Base-by-base conservation (phyloP, 768 basidiomycete genomes). In the Lactarius sanguifluus region DNA sequence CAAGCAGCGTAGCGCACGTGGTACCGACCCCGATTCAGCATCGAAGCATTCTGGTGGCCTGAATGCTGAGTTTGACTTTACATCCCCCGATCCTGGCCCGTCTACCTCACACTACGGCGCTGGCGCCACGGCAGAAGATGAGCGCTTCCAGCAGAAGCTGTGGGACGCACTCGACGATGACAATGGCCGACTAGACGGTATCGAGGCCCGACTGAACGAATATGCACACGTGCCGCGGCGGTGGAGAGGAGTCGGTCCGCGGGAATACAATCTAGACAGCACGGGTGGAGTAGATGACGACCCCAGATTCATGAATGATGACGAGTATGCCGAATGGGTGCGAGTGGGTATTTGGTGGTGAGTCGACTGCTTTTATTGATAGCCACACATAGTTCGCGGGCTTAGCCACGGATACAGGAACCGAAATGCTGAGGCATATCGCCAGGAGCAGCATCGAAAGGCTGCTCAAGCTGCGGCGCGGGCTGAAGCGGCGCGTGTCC, bases 311-410 rank as follows among this genome's bases (percentile, higher is more conserved):
- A 89, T 96, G 89, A 87, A 89, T 66, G 93, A 95, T 9, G 90
- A 95, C 70, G 88, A 92, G 66, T 96, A 96, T 70, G 85, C 89
- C 1, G 91, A 93, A 71, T 96, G 91, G 90, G 79, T 96, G 59
- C 80, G 94, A 69, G 77, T 82, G 30, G 92, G 92, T 57, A 96
- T 97, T 91, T 94, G 91, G 80, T 84, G 86, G 85, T 88, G 67
- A 47, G 85, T 76, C 47, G 6, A 60, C 18, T n/a, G 9, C 9
- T 7, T 18, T 12, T 64, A 41, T 16, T 20, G n/a, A 62, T 7
- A 20, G 20, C 57, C n/a, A 40, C 55, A 40, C 34, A 55, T 47
- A 54, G 59, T 65, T 61, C 64, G 58, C 66, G 56, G 36, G 23
- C 58, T 60, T 54, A 52, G 43, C 64, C 57, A 63, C 62, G 64